Conservation (phyloP, 2,329 filamentous ascomycete species). For the Aspergillus sergii region DNA sequence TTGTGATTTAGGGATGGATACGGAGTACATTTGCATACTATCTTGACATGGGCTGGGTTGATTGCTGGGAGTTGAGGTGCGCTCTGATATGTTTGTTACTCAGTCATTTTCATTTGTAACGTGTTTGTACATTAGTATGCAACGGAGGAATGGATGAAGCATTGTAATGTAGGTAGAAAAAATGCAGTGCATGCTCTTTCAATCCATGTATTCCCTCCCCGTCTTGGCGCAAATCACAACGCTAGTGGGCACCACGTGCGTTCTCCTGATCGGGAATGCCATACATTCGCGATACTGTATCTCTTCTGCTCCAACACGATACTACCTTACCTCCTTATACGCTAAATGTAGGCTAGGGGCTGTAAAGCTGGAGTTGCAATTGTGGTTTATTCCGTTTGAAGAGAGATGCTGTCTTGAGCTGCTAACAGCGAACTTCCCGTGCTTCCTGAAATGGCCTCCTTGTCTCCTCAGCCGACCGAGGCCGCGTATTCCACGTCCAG, state of each 20-base stretch:
- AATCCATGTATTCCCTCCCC: not conserved
- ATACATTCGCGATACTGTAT: not conserved
- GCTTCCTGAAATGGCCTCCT: slow-evolving; percentile 26
- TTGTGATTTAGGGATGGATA: not conserved
- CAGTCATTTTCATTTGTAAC: not conserved
- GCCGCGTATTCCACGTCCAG: slow-evolving; percentile 31
- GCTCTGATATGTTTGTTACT: not conserved
- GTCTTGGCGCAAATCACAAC: slow-evolving; percentile 15
- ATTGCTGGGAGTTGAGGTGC: not conserved
- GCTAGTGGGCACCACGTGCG: slow-evolving; percentile 17
- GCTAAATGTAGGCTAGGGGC: not conserved
- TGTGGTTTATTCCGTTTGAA: not conserved
- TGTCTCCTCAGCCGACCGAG: slow-evolving; percentile 27
- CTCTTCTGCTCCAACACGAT: not conserved
- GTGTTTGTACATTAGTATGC: not conserved
- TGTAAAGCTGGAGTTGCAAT: not conserved
- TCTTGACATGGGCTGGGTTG: not conserved
- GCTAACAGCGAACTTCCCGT: not conserved
- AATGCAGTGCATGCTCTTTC: not conserved
- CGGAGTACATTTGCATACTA: not conserved
- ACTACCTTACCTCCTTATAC: not conserved
- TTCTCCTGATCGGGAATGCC: slow-evolving; percentile 1
- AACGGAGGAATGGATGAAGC: not conserved
- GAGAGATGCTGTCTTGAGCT: slow-evolving; percentile 5
- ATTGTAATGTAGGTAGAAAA: not conserved